These are phyloP conservation scores for Psidium guajava DNA, from an alignment of 345 rosid genomes.

Conservation along the genomic window DNA sequence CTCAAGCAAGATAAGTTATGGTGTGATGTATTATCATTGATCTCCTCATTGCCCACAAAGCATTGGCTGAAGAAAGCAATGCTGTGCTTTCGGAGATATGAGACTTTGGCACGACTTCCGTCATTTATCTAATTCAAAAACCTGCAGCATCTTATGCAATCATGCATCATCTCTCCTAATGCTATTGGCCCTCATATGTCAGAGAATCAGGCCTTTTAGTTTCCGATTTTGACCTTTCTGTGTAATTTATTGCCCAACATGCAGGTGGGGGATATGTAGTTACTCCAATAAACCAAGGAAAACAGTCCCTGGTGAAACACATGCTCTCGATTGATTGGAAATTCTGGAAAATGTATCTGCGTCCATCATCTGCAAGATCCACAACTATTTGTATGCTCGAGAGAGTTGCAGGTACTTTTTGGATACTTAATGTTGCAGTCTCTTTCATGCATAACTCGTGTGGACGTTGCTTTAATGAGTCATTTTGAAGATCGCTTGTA, in stretches of 20 bases:
- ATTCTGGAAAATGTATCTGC: constrained; percentile 58
- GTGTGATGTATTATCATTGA: background rate
- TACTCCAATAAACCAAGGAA: constrained; percentile 61
- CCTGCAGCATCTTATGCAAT: background rate
- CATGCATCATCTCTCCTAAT: background rate
- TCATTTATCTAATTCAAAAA: background rate
- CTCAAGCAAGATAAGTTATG: background rate
- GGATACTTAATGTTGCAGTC: background rate
- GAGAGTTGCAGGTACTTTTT: constrained; percentile 57
- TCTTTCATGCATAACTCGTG: background rate
- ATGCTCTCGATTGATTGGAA: constrained; percentile 96
- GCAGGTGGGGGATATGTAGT: constrained; percentile 94
- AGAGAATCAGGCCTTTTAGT: background rate
- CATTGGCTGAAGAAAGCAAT: background rate
- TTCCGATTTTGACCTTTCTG: background rate
- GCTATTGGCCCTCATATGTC: background rate
- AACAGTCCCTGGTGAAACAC: constrained; percentile 70
- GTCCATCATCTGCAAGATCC: constrained; percentile 52
- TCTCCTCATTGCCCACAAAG: background rate
- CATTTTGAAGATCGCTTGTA: background rate
- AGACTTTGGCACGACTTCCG: background rate
- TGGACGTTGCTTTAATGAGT: background rate
- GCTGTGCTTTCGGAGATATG: background rate
- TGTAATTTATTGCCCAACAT: background rate
- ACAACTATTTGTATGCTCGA: constrained; percentile 74